phyloP scores from a whole-genome alignment of 2,329 filamentous ascomycete species.

The Conoideocrella luteorostrata region DNA sequence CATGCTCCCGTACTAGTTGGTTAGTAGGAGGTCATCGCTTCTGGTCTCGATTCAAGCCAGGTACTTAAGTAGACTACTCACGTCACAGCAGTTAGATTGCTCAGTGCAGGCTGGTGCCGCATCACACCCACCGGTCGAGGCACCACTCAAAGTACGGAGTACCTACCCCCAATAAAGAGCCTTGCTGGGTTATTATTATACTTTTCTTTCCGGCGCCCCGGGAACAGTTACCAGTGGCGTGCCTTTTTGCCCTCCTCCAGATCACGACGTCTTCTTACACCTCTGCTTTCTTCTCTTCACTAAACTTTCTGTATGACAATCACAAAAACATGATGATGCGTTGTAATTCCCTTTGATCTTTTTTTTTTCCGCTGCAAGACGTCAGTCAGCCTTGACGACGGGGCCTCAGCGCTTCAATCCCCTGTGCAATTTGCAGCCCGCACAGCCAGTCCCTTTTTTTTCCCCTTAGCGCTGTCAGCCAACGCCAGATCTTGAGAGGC shows the following conservation, averaged over 20 bases:
- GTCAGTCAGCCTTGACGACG: constrained; percentile 11
- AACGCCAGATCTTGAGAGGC: constrained; percentile 3
- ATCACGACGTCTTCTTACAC: constrained; percentile 8
- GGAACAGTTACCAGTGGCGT: constrained; percentile 9
- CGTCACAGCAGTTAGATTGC: not conserved
- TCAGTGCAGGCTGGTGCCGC: not conserved
- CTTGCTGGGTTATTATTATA: not conserved
- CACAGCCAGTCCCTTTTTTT: constrained; percentile 6
- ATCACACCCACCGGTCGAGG: not conserved
- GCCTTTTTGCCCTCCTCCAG: constrained; percentile 9
- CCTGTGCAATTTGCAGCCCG: constrained; percentile 9
- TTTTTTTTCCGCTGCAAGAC: constrained; percentile 10
- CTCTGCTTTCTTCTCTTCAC: constrained; percentile 6
- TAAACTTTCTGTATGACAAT: constrained; percentile 6
- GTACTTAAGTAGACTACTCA: no score
- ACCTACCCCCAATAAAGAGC: constrained; percentile 7
- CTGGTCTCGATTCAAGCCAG: no score
- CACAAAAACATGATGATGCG: constrained; percentile 11
- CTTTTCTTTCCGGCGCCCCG: constrained; percentile 10
- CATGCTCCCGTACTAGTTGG: no score
- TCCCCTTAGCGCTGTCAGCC: not conserved
- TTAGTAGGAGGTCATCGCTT: no score
- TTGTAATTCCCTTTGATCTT: constrained; percentile 13
- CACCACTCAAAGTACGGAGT: no score
- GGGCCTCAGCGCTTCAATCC: constrained; percentile 8